These are phyloP conservation scores for Penicillium cinerascens DNA, from an alignment of 495 filamentous ascomycete genomes.

Conservation along the genomic window DNA sequence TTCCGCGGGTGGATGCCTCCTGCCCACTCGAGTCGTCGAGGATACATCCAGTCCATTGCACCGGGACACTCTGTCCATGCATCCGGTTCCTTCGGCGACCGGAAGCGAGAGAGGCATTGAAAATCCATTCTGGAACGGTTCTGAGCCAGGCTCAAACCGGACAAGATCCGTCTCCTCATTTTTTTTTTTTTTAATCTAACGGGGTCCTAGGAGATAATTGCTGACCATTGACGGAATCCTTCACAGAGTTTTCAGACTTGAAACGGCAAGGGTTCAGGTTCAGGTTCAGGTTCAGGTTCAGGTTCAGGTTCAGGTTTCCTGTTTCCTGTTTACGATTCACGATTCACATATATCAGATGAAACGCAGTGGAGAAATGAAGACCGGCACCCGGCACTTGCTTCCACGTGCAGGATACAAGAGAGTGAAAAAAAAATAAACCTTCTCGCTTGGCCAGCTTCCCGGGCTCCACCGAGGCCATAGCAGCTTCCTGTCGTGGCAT, in stretches of 20 bases:
- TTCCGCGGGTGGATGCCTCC: slow-evolving; percentile 20
- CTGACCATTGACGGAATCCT: too few relatives aligned
- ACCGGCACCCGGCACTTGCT: neutral
- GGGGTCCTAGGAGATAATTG: neutral
- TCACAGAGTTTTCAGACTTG: too few relatives aligned
- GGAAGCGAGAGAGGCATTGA: neutral
- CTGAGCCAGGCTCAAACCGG: slow-evolving; percentile 3
- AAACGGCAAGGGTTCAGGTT: too few relatives aligned
- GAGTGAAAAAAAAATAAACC: neutral
- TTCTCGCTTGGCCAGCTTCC: neutral
- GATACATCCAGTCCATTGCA: neutral
- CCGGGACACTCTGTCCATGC: slow-evolving; percentile 2
- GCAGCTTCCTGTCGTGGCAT: slow-evolving; percentile 18
- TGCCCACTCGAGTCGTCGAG: neutral
- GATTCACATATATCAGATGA: neutral
- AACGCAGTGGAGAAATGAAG: neutral
- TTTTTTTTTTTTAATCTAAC: too few relatives aligned
- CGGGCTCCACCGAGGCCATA: slow-evolving; percentile 7
- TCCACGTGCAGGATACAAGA: slow-evolving; percentile 4
- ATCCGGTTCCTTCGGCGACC: slow-evolving; percentile 7
- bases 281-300: too few relatives aligned
- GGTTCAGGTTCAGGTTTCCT: too few relatives aligned
- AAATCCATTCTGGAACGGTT: neutral
- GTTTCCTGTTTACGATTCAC: too few relatives aligned
- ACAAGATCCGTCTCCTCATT: too few relatives aligned